phyloP scores from a whole-genome alignment of 495 filamentous ascomycete genomes.

The Xylaria cubensis region DNA sequence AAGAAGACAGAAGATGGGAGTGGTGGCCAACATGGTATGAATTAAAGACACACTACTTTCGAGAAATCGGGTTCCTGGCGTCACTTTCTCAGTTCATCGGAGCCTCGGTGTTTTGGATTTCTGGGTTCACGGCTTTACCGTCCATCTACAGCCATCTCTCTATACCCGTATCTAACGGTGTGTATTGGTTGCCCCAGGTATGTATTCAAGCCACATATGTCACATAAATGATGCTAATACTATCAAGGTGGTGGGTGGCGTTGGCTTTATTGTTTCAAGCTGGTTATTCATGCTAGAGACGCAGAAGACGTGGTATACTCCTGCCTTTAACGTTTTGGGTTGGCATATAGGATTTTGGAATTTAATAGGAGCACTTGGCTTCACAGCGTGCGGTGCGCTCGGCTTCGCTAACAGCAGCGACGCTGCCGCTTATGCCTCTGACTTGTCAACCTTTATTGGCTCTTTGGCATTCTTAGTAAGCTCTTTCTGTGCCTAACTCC shows the following conservation, averaged over 20 bases:
- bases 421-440: conserved; percentile 55
- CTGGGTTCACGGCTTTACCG: conserved; percentile 69
- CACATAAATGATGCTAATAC: neutral
- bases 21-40: conserved; percentile 68
- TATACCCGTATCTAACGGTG: conserved; percentile 50
- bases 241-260: conserved; percentile 67
- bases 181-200: conserved; percentile 60
- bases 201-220: neutral
- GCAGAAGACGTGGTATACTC: conserved; percentile 69
- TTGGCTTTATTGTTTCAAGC: conserved; percentile 66
- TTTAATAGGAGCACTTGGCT: conserved; percentile 64
- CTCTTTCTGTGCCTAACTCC: neutral
- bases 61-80: conserved; percentile 73
- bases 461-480: conserved; percentile 68
- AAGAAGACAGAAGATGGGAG: conserved; percentile 51
- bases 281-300: conserved; percentile 74
- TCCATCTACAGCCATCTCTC: conserved; percentile 56
- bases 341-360: conserved; percentile 57
- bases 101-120: conserved; percentile 72
- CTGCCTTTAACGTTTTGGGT: conserved; percentile 64
- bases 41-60: conserved; percentile 66
- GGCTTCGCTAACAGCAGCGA: conserved; percentile 59
- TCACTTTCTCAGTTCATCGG: conserved; percentile 65
- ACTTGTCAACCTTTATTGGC: conserved; percentile 70
- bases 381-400: conserved; percentile 70